A percentile compares a stretch with the other conserved stretches of the same genome.
phyloP scores from a whole-genome alignment of 225 moss, liverwort and hornwort species.

The Neckera pumila region DNA sequence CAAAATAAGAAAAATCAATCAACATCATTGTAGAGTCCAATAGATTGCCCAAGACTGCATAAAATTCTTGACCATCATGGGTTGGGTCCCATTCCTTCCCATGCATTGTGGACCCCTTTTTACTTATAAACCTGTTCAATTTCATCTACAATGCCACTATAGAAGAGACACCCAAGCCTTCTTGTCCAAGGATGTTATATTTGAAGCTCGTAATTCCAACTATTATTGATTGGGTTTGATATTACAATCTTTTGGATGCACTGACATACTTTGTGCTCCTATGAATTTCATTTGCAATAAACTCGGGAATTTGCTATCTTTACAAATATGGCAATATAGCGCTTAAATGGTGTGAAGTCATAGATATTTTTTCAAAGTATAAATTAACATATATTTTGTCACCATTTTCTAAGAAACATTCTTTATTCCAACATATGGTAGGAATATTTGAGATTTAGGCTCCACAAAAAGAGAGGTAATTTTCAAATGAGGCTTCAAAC shows the following conservation, averaged over 20 bases:
- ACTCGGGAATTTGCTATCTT: background rate
- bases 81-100: background rate
- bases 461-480: background rate
- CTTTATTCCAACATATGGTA: background rate
- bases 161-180: background rate
- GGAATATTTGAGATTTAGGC: background rate
- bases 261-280: too few relatives aligned
- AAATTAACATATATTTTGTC: background rate
- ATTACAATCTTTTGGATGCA: background rate
- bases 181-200: background rate
- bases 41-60: background rate
- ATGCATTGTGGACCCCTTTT: background rate
- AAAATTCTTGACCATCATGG: background rate
- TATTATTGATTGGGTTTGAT: background rate
- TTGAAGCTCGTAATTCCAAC: background rate
- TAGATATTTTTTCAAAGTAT: too few relatives aligned
- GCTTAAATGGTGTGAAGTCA: background rate
- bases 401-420: background rate
- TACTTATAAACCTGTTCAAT: background rate
- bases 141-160: background rate
- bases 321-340: background rate
- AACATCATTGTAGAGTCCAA: background rate
- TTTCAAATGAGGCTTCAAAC: background rate
- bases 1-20: background rate
- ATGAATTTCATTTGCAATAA: background rate